phyloP scores from a whole-genome alignment of 2,329 filamentous ascomycete genomes.

The Aspergillus sp. region DNA sequence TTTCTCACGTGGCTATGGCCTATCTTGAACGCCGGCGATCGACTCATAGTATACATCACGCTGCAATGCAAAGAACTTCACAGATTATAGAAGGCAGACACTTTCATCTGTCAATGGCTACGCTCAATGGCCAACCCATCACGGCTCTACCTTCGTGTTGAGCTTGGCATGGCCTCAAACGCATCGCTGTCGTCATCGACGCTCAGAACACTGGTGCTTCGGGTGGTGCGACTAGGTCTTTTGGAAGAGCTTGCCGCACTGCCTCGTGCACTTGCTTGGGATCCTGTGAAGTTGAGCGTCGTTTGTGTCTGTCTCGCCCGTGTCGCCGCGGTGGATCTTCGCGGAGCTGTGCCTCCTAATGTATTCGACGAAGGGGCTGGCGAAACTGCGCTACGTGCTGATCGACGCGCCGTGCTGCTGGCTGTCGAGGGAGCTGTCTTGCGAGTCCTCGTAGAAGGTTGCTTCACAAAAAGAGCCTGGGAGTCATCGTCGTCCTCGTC shows the following conservation, averaged over 20 bases:
- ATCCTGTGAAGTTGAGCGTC: conserved; percentile 42
- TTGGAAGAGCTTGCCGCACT: conserved; percentile 12
- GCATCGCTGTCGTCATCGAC: conserved; percentile 46
- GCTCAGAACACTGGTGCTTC: conserved; percentile 35
- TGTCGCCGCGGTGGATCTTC: conserved; percentile 21
- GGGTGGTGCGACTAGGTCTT: conserved; percentile 31
- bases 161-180: conserved; percentile 42
- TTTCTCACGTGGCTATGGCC: no score
- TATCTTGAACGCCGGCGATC: no score
- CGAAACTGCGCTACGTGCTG: conserved; percentile 27
- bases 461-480: conserved; percentile 43
- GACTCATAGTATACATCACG: not conserved
- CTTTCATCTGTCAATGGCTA: no score
- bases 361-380: conserved; percentile 35
- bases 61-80: not conserved
- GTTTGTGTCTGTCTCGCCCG: conserved; percentile 36
- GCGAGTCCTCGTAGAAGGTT: conserved; percentile 27
- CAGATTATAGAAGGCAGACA: no score
- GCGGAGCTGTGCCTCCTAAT: conserved; percentile 24
- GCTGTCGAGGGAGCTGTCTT: conserved; percentile 23
- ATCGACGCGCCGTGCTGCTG: conserved; percentile 19
- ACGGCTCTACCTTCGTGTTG: conserved; percentile 8
- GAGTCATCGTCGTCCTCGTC: conserved; percentile 36
- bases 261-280: conserved; percentile 33
- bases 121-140: not conserved